These are phyloP conservation scores for Termitomyces titanicus DNA, from an alignment of 768 basidiomycete genomes.

Conservation along the genomic window DNA sequence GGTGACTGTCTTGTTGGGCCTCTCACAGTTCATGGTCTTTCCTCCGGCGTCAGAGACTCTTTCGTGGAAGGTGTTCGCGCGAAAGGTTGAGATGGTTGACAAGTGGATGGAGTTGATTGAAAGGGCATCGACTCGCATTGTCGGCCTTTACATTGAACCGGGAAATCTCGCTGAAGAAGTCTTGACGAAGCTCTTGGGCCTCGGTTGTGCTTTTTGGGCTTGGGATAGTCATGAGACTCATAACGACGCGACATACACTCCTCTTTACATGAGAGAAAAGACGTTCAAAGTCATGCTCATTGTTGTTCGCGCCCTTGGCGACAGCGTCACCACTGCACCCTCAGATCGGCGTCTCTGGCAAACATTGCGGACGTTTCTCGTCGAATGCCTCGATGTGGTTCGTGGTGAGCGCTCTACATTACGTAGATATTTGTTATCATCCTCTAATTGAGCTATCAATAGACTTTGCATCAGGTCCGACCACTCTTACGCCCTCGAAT, in stretches of 20 bases:
- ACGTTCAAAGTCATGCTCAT: slow-evolving; percentile 39
- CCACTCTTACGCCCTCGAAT: slow-evolving; percentile 32
- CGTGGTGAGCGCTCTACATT: slow-evolving; percentile 32
- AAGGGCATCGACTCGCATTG: slow-evolving; percentile 45
- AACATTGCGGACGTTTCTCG: slow-evolving; percentile 34
- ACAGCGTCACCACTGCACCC: slow-evolving; percentile 26
- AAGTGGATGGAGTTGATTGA: slow-evolving; percentile 52
- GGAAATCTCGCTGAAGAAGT: slow-evolving; percentile 45
- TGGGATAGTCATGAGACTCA: slow-evolving; percentile 50
- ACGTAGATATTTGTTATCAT: neutral
- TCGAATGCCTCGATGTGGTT: slow-evolving; percentile 37
- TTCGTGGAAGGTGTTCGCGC: slow-evolving; percentile 52
- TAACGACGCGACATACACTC: slow-evolving; percentile 38
- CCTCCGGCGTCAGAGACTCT: slow-evolving; percentile 44
- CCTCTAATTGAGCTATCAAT: neutral
- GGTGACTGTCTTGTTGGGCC: slow-evolving; percentile 45
- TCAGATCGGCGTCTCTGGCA: slow-evolving; percentile 36
- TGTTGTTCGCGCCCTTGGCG: slow-evolving; percentile 47
- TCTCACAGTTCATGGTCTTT: slow-evolving; percentile 57
- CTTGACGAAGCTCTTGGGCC: slow-evolving; percentile 47
- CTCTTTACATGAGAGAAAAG: slow-evolving; percentile 45
- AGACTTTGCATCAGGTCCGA: slow-evolving; percentile 32
- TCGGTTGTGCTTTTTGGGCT: slow-evolving; percentile 53
- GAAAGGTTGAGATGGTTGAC: slow-evolving; percentile 54
- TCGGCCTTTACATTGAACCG: slow-evolving; percentile 45